Evolutionary conservation across 257 asterid genomes (phyloP).

Genomic region (Misopates orontium): DNA sequence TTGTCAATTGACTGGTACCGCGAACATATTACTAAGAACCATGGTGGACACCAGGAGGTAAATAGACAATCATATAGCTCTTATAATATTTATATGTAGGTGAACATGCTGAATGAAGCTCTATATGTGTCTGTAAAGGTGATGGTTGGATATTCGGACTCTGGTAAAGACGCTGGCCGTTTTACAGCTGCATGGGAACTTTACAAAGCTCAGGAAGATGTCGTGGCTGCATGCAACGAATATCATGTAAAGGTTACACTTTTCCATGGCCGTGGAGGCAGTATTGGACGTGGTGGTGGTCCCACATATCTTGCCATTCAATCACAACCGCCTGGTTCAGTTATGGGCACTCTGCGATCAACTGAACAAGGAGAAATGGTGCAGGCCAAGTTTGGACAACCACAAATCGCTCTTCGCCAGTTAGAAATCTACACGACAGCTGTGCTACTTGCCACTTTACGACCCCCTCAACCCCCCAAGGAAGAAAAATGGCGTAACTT

Average conservation of each 20-base stretch:
- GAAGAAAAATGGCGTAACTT: conserved; percentile 86
- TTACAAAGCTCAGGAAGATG: conserved; percentile 97
- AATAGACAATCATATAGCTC: neutral
- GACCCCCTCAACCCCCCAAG: conserved; percentile 80
- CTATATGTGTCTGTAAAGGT: conserved; percentile 44
- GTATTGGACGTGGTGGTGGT: conserved; percentile 99
- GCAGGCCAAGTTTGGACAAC: conserved; percentile 94
- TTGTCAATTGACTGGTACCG: conserved; percentile 89
- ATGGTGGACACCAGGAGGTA: conserved; percentile 97
- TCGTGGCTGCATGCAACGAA: conserved; percentile 87
- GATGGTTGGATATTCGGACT: conserved; percentile 98
- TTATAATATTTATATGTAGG: neutral
- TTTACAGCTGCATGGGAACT: conserved; percentile 98
- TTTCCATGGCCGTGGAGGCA: conserved; percentile 99
- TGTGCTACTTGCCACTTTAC: conserved; percentile 84
- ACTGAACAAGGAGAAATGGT: conserved; percentile 99
- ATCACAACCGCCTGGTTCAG: conserved; percentile 98
- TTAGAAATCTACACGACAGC: conserved; percentile 93
- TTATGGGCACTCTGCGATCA: conserved; percentile 90
- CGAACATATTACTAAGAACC: conserved; percentile 77
- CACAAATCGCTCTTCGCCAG: conserved; percentile 94
- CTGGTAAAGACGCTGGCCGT: conserved; percentile 99
- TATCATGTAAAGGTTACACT: conserved; percentile 84
- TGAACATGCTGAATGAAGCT: neutral
- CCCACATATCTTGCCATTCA: conserved; percentile 95